Base-by-base conservation (phyloP, 2,329 filamentous ascomycete species). In the Trichoderma brevicompactum region DNA sequence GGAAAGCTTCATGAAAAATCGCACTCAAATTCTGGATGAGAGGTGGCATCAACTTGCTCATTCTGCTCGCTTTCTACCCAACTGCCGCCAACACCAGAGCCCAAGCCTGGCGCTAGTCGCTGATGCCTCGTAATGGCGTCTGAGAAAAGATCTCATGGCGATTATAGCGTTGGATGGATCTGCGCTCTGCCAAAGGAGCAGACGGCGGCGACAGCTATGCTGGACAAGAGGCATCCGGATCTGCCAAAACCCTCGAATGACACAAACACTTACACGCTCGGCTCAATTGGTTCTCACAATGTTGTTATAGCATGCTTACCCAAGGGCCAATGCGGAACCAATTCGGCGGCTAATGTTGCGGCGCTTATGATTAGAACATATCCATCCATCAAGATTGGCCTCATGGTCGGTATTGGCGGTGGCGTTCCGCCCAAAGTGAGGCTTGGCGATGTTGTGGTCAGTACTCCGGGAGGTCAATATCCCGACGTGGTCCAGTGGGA, bases 381-480 rank as follows among this genome's bases (percentile, higher is more conserved):
- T 2, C 69, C 70, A 3, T 61, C 68, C 2, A 69, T 73, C 1
- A 59, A 64, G 0, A 32, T 73, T 15, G 68, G 66, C 0, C 43
- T 73, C 1, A 10, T 72, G 17, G 69, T 72, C 66, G 74, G 77
- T 0, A 81, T 79, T 72, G 85, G 83, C 1, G 84, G 87, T 0
- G 73, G 60, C 0, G 44, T 71, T 9, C 17, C 69, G 3, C 4
- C 43, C 1, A 73, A 75, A 8, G 68, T 75, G 9, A 70, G 72
- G 0, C 68, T 75, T 0, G 73, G 74, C 0, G 74, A 74, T 7
- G 38, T 75, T 2, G 70, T 74, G 0, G 69, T 76, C 0, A 72
- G 73, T 41, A 56, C 67, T 0, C 72, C 73, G 0, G 13, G 65
- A 0, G 69, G 65, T 2, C 61, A 19, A 0, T 69, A 7, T 0